phyloP scores from a whole-genome alignment of 805 yeast species.

The Suhomyces sp. region DNA sequence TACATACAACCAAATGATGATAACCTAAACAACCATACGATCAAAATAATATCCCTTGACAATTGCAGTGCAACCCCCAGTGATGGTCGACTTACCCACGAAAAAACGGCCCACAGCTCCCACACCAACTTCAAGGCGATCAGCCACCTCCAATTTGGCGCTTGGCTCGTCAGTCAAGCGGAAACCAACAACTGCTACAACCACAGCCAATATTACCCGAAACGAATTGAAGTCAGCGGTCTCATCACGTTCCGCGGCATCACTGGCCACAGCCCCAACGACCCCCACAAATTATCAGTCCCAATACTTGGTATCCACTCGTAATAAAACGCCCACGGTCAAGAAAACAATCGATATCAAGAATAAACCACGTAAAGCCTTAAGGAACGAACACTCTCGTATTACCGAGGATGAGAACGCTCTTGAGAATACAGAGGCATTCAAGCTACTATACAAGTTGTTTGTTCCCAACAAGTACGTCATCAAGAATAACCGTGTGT shows the following conservation, averaged over 20 bases:
- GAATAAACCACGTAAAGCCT: slow-evolving; percentile 3
- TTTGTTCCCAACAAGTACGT: slow-evolving; percentile 35
- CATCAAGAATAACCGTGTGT: slow-evolving; percentile 29
- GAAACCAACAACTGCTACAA: slow-evolving; percentile 6
- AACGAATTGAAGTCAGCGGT: background rate
- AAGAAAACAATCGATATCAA: slow-evolving; percentile 2
- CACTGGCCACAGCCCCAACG: background rate
- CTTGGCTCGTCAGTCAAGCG: slow-evolving; percentile 1
- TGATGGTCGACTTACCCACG: slow-evolving; percentile 1
- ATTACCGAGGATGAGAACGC: background rate
- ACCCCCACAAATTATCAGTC: no score
- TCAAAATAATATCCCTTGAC: no score
- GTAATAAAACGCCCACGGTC: background rate
- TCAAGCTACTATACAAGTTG: slow-evolving; percentile 31
- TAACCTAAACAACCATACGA: no score
- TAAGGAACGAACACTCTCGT: background rate
- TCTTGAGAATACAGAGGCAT: slow-evolving; percentile 27
- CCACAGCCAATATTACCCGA: slow-evolving; percentile 5
- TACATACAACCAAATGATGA: background rate
- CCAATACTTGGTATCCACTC: no score
- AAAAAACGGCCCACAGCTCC: background rate
- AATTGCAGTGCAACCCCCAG: no score
- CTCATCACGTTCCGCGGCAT: background rate
- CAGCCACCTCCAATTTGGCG: slow-evolving; percentile 1
- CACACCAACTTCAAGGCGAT: background rate